Base-by-base conservation (phyloP, 805 yeast species). In the Wickerhamiella alocasiicola region DNA sequence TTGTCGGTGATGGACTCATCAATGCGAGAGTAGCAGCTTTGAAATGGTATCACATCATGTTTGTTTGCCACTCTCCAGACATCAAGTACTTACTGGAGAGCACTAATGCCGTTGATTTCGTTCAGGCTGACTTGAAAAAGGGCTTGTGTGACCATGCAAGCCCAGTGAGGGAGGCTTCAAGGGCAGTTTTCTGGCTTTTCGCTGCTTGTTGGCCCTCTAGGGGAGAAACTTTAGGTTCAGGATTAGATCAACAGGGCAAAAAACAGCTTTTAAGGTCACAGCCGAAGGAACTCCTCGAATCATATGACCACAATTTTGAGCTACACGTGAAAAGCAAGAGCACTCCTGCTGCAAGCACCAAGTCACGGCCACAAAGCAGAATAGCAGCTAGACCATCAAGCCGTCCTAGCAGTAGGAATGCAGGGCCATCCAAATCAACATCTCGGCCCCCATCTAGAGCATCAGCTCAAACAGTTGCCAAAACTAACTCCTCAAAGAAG, bases 111-210 rank as follows among this genome's bases (percentile, higher is more conserved):
- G 44, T 27, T 16, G 45, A 46, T 77, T 73, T 51, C 61, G 56
- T 77, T 1, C 76, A 65, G 25, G 71, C 66, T 35, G 63, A 76
- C 46, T 53, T 83, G 1, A 45, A 61, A 3, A 76, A 72, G 49
- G 78, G 88, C 16, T 62, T 91, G 1, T 55, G 72, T 1, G 97
- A 87, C 56, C 82, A 95, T 0, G 79, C 80, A 44, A 83, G 87
- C 0, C 63, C 71, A 0, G 95, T 82, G 0, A 68, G 96, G 48
- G 93, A 76, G 50, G 63, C 74, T 0, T 81, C 78, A 64, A 70
- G 94, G 55, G 63, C 66, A 2, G 67, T 84, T 0, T 88, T 70
- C 52, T 87, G 95, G 95, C 63, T 71, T 11, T 69, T 74, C 42
- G 68, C 67, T 49, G 65, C 63, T 16, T 52, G 67, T 5, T 79